Percentiles rank a stretch among this genome's conserved stretches.
Evolutionary conservation across 805 yeast species (phyloP).

Genomic region (Sugiyamaella qingdaonensis): DNA sequence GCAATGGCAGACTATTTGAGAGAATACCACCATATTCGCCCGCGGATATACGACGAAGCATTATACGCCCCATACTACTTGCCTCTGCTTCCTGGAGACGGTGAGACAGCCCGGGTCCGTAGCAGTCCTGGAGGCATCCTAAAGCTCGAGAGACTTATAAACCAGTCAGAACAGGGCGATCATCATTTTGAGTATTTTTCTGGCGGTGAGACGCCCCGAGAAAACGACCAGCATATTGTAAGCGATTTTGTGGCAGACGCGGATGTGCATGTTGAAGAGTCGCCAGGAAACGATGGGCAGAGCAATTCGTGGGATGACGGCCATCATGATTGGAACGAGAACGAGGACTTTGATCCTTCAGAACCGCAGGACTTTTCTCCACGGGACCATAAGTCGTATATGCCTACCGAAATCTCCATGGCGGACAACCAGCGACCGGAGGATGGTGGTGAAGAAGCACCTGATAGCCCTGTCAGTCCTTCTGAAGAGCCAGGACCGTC

Average conservation of each 20-base stretch:
- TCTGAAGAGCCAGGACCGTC: not conserved
- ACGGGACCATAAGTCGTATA: conserved; percentile 12
- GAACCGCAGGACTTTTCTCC: conserved; percentile 86
- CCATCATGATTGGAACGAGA: conserved; percentile 33
- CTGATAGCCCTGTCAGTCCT: not conserved
- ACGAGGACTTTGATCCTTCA: conserved; percentile 72
- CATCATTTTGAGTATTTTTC: conserved; percentile 90
- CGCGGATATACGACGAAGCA: conserved; percentile 89
- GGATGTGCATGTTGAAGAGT: not conserved
- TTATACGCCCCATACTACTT: conserved; percentile 83
- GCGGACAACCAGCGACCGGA: no score
- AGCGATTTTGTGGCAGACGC: conserved; percentile 9
- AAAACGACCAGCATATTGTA: conserved; percentile 43
- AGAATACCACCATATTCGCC: conserved; percentile 73
- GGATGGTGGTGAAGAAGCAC: not conserved
- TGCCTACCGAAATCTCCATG: not conserved
- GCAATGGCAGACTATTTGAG: conserved; percentile 61
- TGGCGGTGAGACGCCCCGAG: conserved; percentile 51
- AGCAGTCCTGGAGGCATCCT: conserved; percentile 37
- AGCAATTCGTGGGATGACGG: not conserved
- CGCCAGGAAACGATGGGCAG: not conserved
- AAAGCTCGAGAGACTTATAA: conserved; percentile 72
- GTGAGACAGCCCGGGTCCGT: conserved; percentile 36
- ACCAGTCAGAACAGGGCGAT: conserved; percentile 78
- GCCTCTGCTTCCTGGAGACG: conserved; percentile 76